These are phyloP conservation scores for Ceratocystis smalleyi DNA, from an alignment of 2,329 filamentous ascomycete species.

Conservation along the genomic window DNA sequence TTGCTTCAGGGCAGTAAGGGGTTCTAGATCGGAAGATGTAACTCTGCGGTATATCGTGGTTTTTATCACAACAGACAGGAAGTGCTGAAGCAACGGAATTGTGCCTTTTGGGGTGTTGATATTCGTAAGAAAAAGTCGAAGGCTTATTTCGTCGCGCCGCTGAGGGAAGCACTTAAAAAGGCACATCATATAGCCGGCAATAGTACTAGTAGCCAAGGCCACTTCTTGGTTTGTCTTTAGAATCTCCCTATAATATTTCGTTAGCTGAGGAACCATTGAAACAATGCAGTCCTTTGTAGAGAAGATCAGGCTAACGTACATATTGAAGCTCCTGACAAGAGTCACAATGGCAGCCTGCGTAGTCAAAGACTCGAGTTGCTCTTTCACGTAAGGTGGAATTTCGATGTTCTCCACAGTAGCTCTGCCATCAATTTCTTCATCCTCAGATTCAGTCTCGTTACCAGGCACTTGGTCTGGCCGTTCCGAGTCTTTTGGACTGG, in stretches of 20 bases:
- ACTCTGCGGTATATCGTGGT: slow-evolving; percentile 23
- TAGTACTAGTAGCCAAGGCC: slow-evolving; percentile 32
- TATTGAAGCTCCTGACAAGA: slow-evolving; percentile 7
- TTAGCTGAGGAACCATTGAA: no score
- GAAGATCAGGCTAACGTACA: neutral
- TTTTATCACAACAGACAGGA: slow-evolving; percentile 52
- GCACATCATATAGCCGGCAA: slow-evolving; percentile 70
- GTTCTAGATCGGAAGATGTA: slow-evolving; percentile 3
- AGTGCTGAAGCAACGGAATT: slow-evolving; percentile 60
- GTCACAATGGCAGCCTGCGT: slow-evolving; percentile 7
- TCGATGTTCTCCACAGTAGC: neutral
- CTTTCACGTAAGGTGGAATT: slow-evolving; percentile 7
- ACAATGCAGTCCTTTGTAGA: neutral
- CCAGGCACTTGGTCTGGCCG: neutral
- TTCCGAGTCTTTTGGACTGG: neutral
- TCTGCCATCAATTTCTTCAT: neutral
- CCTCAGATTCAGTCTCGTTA: neutral
- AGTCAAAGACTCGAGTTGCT: slow-evolving; percentile 7
- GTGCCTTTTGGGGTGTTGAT: slow-evolving; percentile 31
- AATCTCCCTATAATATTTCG: neutral
- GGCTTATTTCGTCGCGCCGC: slow-evolving; percentile 73
- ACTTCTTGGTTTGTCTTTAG: slow-evolving; percentile 30
- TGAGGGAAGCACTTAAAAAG: slow-evolving; percentile 72
- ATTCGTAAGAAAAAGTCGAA: slow-evolving; percentile 77
- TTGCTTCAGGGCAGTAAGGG: neutral